Base-by-base conservation (phyloP, 495 filamentous ascomycete species). In the Aspergillus cavernicola region DNA sequence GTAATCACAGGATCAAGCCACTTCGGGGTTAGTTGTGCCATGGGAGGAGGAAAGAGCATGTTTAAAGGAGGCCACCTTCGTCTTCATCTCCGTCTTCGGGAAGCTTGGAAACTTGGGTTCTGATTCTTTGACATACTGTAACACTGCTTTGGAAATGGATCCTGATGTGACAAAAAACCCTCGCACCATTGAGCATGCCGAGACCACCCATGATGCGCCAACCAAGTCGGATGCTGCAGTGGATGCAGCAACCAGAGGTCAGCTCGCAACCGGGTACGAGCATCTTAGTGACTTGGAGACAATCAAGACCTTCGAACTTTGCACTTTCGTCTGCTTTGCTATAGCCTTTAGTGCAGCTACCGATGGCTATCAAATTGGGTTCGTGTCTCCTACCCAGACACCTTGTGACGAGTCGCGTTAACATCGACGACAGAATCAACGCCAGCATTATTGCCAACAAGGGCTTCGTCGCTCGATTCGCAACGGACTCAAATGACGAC, bases 361-460 rank as follows among this genome's bases (percentile, higher is more conserved):
- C 5, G 52, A 54, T 47, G 52, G 52, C 3, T 54, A 54, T 47
- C 52, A 54, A 22, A 54, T 54, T 40, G 52, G 52, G 52, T 54
- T 8, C 6, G 52, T 39, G 9, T 12, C 11, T 2, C 32, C 32
- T 3, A 12, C 10, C 32, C 3, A 35, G 5, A 13, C 31, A n/a
- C 6, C 1, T 18, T 12, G 12, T 8, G 31, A 29, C 26, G 12
- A 28, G 24, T 28, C 24, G 4, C 16, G 10, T 19, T 49, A 49
- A 49, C 46, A 24, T n/a, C n/a, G n/a, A 26, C 12, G 5, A 6
- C 13, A 54, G 52, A 3, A 54, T 54, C 42, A 54, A 54, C 24
- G 52, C 52, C 33, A 54, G 52, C 31, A 54, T 54, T n/a, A 54
- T 54, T 22, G 52, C 52, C 1, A 54, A 54, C 41, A 47, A 38